phyloP scores from a whole-genome alignment of 257 asterid species.

The Fraxinus pennsylvanica region DNA sequence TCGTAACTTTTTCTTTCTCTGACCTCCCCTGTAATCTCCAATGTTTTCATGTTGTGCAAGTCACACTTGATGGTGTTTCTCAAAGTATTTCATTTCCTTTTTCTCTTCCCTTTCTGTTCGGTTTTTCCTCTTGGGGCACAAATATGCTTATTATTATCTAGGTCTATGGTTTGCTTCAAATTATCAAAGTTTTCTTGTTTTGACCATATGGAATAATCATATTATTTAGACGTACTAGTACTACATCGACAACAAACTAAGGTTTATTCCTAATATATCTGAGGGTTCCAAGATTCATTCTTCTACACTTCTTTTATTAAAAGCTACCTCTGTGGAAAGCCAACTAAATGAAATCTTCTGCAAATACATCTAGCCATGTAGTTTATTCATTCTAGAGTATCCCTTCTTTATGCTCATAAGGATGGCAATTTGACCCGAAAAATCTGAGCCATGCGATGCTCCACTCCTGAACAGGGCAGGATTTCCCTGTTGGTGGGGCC shows the following conservation, averaged over 20 bases:
- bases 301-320: not conserved
- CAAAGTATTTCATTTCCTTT: too few relatives aligned
- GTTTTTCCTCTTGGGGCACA: conserved; percentile 9
- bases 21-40: not conserved
- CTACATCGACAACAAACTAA: not conserved
- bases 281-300: not conserved
- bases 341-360: not conserved
- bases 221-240: conserved; percentile 1
- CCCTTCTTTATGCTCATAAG: not conserved
- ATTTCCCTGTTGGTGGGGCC: too few relatives aligned
- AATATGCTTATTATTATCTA: conserved; percentile 3
- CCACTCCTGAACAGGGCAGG: too few relatives aligned
- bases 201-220: not conserved
- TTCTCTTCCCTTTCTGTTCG: not conserved
- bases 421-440: too few relatives aligned
- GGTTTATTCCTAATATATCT: not conserved
- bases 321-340: not conserved
- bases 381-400: not conserved
- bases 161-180: not conserved
- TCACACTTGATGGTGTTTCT: conserved; percentile 6
- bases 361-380: not conserved
- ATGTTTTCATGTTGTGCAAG: conserved; percentile 13
- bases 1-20: conserved; percentile 20
- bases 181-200: conserved; percentile 5
- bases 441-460: too few relatives aligned